Evolutionary conservation across 2,329 filamentous ascomycete species (phyloP).

Genomic region (Thelonectria rubi): DNA sequence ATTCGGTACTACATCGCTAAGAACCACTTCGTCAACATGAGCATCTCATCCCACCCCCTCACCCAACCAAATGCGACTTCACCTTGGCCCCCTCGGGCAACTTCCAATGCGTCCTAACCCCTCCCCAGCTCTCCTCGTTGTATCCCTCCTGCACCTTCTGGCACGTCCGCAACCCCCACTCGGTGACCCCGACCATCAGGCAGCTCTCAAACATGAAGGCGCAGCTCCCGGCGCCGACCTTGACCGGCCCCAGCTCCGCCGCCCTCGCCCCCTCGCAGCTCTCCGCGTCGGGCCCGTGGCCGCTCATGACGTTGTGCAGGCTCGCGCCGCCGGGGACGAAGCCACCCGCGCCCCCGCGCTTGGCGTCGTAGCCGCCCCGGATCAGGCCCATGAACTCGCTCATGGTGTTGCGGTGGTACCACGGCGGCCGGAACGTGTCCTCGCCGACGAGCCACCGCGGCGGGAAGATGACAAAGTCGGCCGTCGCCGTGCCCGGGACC

Average conservation of each 20-base stretch:
- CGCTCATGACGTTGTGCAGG: conserved; percentile 77
- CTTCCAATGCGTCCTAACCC: conserved; percentile 70
- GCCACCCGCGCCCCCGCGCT: conserved; percentile 61
- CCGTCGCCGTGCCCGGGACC: conserved; percentile 69
- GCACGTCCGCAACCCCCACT: conserved; percentile 72
- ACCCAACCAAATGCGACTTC: conserved; percentile 35
- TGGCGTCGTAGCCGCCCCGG: conserved; percentile 68
- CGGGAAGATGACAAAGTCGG: conserved; percentile 78
- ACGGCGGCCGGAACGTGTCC: conserved; percentile 76
- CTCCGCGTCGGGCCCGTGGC: conserved; percentile 68
- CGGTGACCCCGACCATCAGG: conserved; percentile 75
- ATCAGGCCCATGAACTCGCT: conserved; percentile 72
- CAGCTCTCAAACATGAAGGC: conserved; percentile 77
- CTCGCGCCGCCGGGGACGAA: conserved; percentile 69
- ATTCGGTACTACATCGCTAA: no score
- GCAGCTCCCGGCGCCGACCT: conserved; percentile 69
- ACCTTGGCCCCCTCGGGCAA: conserved; percentile 49
- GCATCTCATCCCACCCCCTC: neutral
- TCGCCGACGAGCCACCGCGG: conserved; percentile 76
- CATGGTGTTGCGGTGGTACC: conserved; percentile 76
- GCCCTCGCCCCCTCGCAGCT: conserved; percentile 65
- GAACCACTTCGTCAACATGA: neutral
- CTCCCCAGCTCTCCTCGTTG: conserved; percentile 83
- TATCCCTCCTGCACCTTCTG: conserved; percentile 72
- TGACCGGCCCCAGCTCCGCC: conserved; percentile 62